Base-by-base conservation (phyloP, 305 asterid genomes). In the Rubia occidens region DNA sequence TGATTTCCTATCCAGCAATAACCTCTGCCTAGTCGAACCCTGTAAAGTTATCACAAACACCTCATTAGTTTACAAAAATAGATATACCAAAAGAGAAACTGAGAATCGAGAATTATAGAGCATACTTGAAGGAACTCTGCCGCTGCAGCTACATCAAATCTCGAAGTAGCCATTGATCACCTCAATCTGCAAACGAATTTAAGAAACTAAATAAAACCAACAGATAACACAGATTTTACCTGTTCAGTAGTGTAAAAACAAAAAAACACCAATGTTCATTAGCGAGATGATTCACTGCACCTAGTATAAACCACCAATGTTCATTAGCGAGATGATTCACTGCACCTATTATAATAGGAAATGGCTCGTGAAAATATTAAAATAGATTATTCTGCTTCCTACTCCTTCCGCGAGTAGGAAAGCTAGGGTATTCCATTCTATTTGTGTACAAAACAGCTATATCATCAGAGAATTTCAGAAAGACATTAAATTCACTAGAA, bases 21-120 rank as follows among this genome's bases (percentile, higher is more conserved):
- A 66, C n/a, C 81, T 88, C 79, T 86, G 94, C 74, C 97, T 80
- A 14, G 71, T 70, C 14, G 87, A 79, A 74, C 96, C 97, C 95
- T 89, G 73, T 24, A 79, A 66, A 71, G 26, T 24, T 39, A 74
- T 70, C 61, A 72, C 18, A 26, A 10, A 15, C 35, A 24, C 68
- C 53, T 59, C 45, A 67, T 47, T 58, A 60, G 64, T 37, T 72
- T 51, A 15, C 3, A 32, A 35, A 29, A 51, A 49, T 15, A 18
- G 26, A 8, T 8, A 55, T 21, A 37, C 39, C 17, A n/a, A 10
- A 17, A 60, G n/a, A 47, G 26, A 64, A 8, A 13, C 5, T 60
- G 43, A 60, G 11, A 32, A 60, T 59, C 29, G 18, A 2, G 21
- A 49, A 49, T 11, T 10, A n/a, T 14, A 35, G 35, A 13, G 11